Evolutionary conservation across 371 early-diverging fungal species (phyloP), one percentile per base, ranked within the genome.

Genomic region (Syncephalis fuscata): DNA sequence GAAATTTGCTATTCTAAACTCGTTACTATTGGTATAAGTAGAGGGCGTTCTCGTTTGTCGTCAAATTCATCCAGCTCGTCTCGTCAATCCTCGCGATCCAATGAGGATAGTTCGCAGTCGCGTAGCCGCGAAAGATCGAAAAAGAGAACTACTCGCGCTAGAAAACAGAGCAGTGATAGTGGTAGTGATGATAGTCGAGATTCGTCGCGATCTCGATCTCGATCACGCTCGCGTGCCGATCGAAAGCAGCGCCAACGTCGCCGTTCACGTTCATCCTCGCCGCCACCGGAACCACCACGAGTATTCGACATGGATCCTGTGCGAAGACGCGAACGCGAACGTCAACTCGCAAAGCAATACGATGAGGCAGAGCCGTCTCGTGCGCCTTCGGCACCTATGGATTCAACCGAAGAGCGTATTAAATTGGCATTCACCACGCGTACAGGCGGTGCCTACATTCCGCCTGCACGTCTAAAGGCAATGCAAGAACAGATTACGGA

Each of bases 391-490:
- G 32, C 11, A 32, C 32, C 32, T 4, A 54, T 50, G 53, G 58
- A 61, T 47, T 54, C 53, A 15, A 49, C 39, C 15, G 48, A 23
- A 16, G 58, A 53, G 39, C 55, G 53, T 53, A 61, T 58, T 39
- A 46, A 48, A 10, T 19, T 61, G 37, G 43, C 49, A 41, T 46
- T 45, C 1, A 53, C 58, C 9, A 61, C 61, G 19, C 70, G 78
- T 45, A 71, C 72, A 3, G 74, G 80, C 45, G 95, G 95, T 25
- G 88, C 82, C 3, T 94, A 94, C 62, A 82, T 94, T 48, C 92
- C 95, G 24, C 95, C 95, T 16, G 86, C 85, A 38, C 73, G 80
- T 15, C 69, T 90, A 52, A 72, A 88, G 46, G 70, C 74, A 48
- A 70, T 94, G 80, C 88, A 92, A 58, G 80, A 79, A 17, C 65